Evolutionary conservation across 2,329 filamentous ascomycete species (phyloP), one percentile per base, ranked within the genome.

Genomic region (Fusarium chlamydosporum): DNA sequence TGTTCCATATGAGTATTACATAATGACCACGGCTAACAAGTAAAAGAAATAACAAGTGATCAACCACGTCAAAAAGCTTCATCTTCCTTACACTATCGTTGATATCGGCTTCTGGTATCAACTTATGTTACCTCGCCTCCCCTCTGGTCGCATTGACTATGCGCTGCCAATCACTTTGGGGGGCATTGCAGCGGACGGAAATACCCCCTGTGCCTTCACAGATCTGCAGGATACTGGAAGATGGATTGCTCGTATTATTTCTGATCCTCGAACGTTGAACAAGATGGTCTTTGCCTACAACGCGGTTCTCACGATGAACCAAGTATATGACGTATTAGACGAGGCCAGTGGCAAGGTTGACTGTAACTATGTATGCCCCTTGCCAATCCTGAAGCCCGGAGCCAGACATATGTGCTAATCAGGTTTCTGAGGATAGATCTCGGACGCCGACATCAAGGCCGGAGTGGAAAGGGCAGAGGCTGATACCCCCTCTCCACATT

Each of bases 61-160:
- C 3, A 47, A 47, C 12, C 43, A 47, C 16, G 18, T 47, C n/a
- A 47, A 47, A 29, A 47, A 47, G 10, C 18, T 47, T 10, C 18
- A 34, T 15, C 43, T 47, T 10, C 18, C 29, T 9, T 47, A 34
- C 29, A 34, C 43, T 7, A 78, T 85, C 71, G 82, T 88, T 47
- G 86, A 89, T 67, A 79, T 87, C 10, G 86, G 86, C n/a, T 88
- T 78, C 78, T 88, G 86, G 87, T 84, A 85, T 71, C 84, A 88
- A 70, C 63, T 84, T 26, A 76, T 77, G 7, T 15, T 75, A 6
- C 76, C 76, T 1, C 45, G 38, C 5, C 42, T 78, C 1, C 68
- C 75, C 1, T 79, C 76, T 0, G 75, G 75, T 1, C 68, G 62
- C 2, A 33, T 61, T 13, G 60, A 67, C 33, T 55, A 57, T 31